Evolutionary conservation across 2,329 filamentous ascomycete genomes (phyloP).

Genomic region (Paraphaeosphaeria sporulosa): DNA sequence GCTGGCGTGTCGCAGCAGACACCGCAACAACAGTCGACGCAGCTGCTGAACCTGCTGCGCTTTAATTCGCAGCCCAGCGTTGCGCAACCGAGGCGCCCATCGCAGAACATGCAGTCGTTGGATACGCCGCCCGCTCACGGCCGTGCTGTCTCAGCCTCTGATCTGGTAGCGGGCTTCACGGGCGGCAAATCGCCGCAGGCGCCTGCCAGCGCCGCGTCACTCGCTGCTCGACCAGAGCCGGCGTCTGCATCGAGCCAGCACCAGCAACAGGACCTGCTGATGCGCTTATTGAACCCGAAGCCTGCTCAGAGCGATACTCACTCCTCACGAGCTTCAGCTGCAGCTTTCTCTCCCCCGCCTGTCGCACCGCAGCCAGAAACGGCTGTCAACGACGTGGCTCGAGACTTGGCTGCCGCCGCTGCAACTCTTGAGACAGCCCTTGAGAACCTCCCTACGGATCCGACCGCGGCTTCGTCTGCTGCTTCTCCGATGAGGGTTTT

Average conservation of each 20-base stretch:
- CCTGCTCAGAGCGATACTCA: slow-evolving; percentile 43
- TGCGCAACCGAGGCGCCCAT: slow-evolving; percentile 45
- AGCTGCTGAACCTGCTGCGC: slow-evolving; percentile 70
- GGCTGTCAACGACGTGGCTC: slow-evolving; percentile 53
- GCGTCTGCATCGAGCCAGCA: slow-evolving; percentile 58
- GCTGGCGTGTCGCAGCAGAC: slow-evolving; percentile 53
- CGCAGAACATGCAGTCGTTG: slow-evolving; percentile 32
- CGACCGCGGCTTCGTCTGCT: slow-evolving; percentile 33
- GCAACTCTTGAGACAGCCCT: slow-evolving; percentile 53
- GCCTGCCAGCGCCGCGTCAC: slow-evolving; percentile 39
- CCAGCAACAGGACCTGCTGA: slow-evolving; percentile 84
- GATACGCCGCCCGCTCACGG: slow-evolving; percentile 35
- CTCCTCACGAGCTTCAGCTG: slow-evolving; percentile 33
- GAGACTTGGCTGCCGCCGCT: slow-evolving; percentile 56
- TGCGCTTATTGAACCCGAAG: slow-evolving; percentile 82
- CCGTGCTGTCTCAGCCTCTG: slow-evolving; percentile 61
- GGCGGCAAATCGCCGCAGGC: slow-evolving; percentile 53
- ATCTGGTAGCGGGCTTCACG: slow-evolving; percentile 65
- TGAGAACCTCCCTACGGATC: slow-evolving; percentile 46
- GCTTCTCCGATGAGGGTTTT: slow-evolving; percentile 43
- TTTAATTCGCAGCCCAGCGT: slow-evolving; percentile 61
- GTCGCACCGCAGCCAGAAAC: slow-evolving; percentile 49
- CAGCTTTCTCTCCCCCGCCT: slow-evolving; percentile 40
- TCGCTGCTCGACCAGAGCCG: slow-evolving; percentile 36
- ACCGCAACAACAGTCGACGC: slow-evolving; percentile 56